Evolutionary conservation across 768 basidiomycete species (phyloP).

Genomic region (Strobilomyces dryophilus): DNA sequence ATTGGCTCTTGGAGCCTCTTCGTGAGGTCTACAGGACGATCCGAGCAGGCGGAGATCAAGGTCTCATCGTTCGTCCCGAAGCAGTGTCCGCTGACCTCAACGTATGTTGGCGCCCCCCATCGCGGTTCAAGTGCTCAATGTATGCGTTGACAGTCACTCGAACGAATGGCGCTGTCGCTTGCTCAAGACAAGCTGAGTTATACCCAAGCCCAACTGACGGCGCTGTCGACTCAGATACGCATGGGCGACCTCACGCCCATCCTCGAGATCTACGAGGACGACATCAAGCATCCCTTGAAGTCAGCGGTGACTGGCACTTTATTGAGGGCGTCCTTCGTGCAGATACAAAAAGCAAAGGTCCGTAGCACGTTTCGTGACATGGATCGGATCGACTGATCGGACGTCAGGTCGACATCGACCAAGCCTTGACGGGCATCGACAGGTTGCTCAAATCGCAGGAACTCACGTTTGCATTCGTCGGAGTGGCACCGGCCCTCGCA

Average conservation of each 20-base stretch:
- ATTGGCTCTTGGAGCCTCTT: conserved; percentile 88
- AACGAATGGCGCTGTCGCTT: conserved; percentile 87
- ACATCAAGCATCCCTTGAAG: conserved; percentile 82
- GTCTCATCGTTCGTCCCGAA: conserved; percentile 72
- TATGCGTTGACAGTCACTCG: conserved; percentile 61
- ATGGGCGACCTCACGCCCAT: conserved; percentile 86
- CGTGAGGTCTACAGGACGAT: conserved; percentile 79
- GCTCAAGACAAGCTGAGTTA: conserved; percentile 78
- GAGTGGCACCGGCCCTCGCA: conserved; percentile 85
- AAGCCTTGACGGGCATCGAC: conserved; percentile 88
- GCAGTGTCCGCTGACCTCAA: conserved; percentile 84
- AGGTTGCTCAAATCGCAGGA: conserved; percentile 92
- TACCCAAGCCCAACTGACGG: conserved; percentile 55
- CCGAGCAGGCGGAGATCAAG: conserved; percentile 70
- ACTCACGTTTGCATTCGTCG: conserved; percentile 94
- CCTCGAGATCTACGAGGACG: conserved; percentile 83
- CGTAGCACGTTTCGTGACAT: not conserved
- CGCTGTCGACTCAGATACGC: conserved; percentile 60
- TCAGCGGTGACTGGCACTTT: conserved; percentile 79
- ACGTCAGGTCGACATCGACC: conserved; percentile 81
- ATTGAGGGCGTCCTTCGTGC: conserved; percentile 81
- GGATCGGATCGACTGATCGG: not conserved
- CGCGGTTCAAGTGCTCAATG: not conserved
- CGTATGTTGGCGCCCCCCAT: conserved; percentile 37
- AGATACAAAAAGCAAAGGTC: conserved; percentile 94